A percentile compares a stretch with the other conserved stretches of the same genome.
These are phyloP conservation scores for Leptomonas pyrrhocoris DNA, from an alignment of 208 protist genomes.

Conservation along the genomic window DNA sequence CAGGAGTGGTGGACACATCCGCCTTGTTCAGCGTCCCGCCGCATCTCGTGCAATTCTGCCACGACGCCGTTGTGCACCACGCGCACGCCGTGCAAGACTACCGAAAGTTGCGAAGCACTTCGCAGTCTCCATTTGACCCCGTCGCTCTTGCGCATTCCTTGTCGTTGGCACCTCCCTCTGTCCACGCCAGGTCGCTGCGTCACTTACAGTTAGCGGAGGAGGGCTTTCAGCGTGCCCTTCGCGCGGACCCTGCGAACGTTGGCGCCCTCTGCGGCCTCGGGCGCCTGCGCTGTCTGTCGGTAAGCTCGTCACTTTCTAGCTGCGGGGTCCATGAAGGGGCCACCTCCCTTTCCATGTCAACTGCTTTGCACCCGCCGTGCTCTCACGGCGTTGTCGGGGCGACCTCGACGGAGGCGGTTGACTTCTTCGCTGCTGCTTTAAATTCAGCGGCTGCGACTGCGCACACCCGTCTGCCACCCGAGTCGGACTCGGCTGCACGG, in stretches of 20 bases:
- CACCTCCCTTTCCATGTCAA: background rate
- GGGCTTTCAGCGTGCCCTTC: slow-evolving; percentile 49
- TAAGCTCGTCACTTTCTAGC: background rate
- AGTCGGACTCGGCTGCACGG: background rate
- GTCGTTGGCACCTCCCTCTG: background rate
- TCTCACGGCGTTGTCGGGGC: background rate
- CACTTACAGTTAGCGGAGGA: slow-evolving; percentile 42
- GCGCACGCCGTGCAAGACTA: slow-evolving; percentile 11
- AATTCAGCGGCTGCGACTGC: background rate
- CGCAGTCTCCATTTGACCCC: background rate
- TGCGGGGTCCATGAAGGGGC: background rate
- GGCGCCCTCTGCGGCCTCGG: slow-evolving; percentile 64
- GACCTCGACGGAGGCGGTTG: background rate
- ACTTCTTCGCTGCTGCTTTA: slow-evolving; percentile 19
- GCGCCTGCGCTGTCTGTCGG: slow-evolving; percentile 43
- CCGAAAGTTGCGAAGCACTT: background rate
- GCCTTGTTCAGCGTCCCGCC: slow-evolving; percentile 15
- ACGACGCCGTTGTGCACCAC: slow-evolving; percentile 24
- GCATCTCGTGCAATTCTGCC: slow-evolving; percentile 10
- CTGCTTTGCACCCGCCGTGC: background rate
- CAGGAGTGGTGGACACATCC: slow-evolving; percentile 22
- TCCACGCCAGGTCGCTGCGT: background rate
- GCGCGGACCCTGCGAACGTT: slow-evolving; percentile 38
- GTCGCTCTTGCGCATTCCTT: background rate
- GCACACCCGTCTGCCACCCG: background rate